Evolutionary conservation across 1,284 basidiomycete species (phyloP), one percentile per base, ranked within the genome.

Genomic region (Sparassis latifolia): DNA sequence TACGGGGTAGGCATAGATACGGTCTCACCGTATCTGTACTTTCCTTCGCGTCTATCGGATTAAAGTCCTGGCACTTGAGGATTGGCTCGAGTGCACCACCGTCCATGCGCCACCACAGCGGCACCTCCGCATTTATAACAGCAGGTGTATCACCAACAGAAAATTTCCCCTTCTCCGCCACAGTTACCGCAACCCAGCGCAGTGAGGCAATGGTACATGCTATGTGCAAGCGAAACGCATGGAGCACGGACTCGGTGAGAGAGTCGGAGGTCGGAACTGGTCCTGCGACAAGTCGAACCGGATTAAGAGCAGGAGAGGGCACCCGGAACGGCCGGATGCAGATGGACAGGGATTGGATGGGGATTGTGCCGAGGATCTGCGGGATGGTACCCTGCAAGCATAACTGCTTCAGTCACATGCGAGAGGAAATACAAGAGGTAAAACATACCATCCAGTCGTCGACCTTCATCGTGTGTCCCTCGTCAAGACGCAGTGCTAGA

Each of bases 401-500:
- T 20, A 20, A 37, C 9, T 30, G 3, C 28, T 20, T 45, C 44
- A 45, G 39, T 40, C 42, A 42, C 33, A 28, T 12, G 27, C 20
- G 12, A 5, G 10, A 27, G 32, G 29, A 43, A 20, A 9, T 5
- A 42, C 5, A 33, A 12, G 10, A 9, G 1, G 2, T 30, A 5
- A 33, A 20, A 51, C 47, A n/a, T 20, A 52, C 51, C 48, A 52
- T 29, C 51, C 51, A 52, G 41, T 33, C 32, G 0, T 45, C 9
- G 10, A 52, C 33, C 33, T 45, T 45, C 12, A 27, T 30, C 35
- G 38, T 27, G 33, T 43, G 49, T 3, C 47, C 51, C 31, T 52
- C 51, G 48, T 52, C 51, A 12, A 52, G 31, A 32, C 51, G 49
- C 9, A 52, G 20, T 38, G 49, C 51, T 3, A 52, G 51, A 33